phyloP scores from a whole-genome alignment of 2,329 filamentous ascomycete genomes.

The Aspergillus carbonarius region DNA sequence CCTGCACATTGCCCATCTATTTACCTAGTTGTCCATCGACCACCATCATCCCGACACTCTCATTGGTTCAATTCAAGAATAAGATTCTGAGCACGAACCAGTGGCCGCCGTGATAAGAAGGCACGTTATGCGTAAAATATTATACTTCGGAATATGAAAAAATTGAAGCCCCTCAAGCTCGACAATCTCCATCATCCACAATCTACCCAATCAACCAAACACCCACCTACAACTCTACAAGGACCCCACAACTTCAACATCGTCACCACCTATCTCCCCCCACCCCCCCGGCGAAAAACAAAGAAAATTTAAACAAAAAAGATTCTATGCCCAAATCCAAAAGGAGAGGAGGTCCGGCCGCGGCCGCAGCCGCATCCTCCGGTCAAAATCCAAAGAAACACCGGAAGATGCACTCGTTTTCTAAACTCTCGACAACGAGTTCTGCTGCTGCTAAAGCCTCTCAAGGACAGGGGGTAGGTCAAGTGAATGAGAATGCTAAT shows the following conservation, averaged over 20 bases:
- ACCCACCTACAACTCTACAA: not conserved
- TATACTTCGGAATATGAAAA: no score
- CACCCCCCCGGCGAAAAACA: not conserved
- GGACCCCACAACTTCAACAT: no score
- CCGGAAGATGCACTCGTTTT: constrained; percentile 31
- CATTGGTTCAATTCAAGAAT: not conserved
- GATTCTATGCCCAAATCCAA: constrained; percentile 26
- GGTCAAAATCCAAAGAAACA: constrained; percentile 9
- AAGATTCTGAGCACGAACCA: not conserved
- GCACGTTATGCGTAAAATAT: no score
- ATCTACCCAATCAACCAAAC: no score
- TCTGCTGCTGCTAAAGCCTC: constrained; percentile 5
- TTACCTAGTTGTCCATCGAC: not conserved
- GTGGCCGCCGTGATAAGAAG: no score
- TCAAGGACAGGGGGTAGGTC: not conserved
- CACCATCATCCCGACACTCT: not conserved
- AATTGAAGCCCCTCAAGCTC: no score
- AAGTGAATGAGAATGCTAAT: constrained; percentile 5
- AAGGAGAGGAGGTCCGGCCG: constrained; percentile 14
- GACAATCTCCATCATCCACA: no score
- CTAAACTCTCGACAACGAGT: constrained; percentile 24
- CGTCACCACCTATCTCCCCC: no score
- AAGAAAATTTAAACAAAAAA: not conserved
- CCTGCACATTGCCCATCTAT: not conserved
- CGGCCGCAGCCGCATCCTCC: not conserved